These are phyloP conservation scores for Polyporus arcularius DNA, from an alignment of 768 basidiomycete genomes.

Conservation along the genomic window DNA sequence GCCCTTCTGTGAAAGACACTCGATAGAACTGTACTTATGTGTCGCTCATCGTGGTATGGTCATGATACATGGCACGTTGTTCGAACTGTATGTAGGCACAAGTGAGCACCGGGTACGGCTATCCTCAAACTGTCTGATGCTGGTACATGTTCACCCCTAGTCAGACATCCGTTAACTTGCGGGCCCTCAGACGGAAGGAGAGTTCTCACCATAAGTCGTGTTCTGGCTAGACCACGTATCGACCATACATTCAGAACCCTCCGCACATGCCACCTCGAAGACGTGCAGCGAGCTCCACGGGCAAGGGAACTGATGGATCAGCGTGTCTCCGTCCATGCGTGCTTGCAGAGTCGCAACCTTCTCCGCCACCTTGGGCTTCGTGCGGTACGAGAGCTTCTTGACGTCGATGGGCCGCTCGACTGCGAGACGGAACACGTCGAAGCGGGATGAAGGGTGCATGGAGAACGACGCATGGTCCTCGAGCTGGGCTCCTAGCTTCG, in stretches of 20 bases:
- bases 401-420: conserved; percentile 8
- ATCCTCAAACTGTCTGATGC: conserved; percentile 12
- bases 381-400: conserved; percentile 10
- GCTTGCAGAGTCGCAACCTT: conserved; percentile 1
- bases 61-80: too few relatives aligned
- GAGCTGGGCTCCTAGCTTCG: background rate
- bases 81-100: too few relatives aligned
- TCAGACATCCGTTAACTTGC: background rate
- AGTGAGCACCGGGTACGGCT: too few relatives aligned
- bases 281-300: conserved; percentile 10
- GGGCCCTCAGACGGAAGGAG: too few relatives aligned
- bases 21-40: too few relatives aligned
- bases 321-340: conserved; percentile 3
- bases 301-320: conserved; percentile 8
- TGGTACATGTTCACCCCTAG: conserved; percentile 9
- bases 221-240: conserved; percentile 18
- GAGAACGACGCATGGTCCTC: conserved; percentile 5
- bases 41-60: too few relatives aligned
- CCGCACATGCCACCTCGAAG: conserved; percentile 15
- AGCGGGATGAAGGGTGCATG: background rate
- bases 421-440: conserved; percentile 10
- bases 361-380: conserved; percentile 1
- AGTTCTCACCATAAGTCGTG: conserved; percentile 10
- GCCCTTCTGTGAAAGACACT: too few relatives aligned
- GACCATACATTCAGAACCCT: conserved; percentile 6